These are phyloP conservation scores for Wickerhamomyces pijperi DNA, from an alignment of 805 yeast species.

Conservation along the genomic window DNA sequence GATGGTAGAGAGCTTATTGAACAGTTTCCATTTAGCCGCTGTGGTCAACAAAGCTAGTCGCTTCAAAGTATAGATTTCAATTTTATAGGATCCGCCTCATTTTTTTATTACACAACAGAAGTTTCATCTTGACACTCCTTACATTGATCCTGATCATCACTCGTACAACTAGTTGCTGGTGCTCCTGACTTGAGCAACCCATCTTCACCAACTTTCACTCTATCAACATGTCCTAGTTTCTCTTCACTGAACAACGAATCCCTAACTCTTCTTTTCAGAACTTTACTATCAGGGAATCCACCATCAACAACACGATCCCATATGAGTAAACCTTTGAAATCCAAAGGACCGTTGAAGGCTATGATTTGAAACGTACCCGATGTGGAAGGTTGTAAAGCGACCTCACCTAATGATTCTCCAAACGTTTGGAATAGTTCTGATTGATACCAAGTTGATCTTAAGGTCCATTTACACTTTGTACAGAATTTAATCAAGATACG, in stretches of 20 bases:
- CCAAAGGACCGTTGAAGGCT: constrained; percentile 24
- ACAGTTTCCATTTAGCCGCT: too few species aligned
- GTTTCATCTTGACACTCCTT: too few species aligned
- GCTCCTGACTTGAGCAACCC: neutral
- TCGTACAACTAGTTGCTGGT: too few species aligned
- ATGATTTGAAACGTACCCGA: constrained; percentile 53
- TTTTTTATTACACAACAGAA: too few species aligned
- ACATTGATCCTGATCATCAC: too few species aligned
- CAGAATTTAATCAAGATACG: constrained; percentile 64
- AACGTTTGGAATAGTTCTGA: constrained; percentile 84
- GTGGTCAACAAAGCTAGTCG: too few species aligned
- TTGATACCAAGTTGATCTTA: constrained; percentile 78
- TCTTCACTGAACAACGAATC: constrained; percentile 34
- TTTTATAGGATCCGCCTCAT: too few species aligned
- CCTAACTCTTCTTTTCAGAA: constrained; percentile 57
- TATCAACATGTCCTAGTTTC: constrained; percentile 56
- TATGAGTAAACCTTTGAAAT: constrained; percentile 22
- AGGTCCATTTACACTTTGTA: constrained; percentile 79
- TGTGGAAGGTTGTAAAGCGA: constrained; percentile 35
- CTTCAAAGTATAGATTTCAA: too few species aligned
- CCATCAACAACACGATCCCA: constrained; percentile 56
- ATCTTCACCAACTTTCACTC: constrained; percentile 4
- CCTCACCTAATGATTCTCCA: constrained; percentile 43
- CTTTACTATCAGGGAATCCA: constrained; percentile 84
- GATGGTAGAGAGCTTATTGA: too few species aligned